These are phyloP conservation scores for Lactarius indigo DNA, from an alignment of 768 basidiomycete genomes.

Conservation along the genomic window DNA sequence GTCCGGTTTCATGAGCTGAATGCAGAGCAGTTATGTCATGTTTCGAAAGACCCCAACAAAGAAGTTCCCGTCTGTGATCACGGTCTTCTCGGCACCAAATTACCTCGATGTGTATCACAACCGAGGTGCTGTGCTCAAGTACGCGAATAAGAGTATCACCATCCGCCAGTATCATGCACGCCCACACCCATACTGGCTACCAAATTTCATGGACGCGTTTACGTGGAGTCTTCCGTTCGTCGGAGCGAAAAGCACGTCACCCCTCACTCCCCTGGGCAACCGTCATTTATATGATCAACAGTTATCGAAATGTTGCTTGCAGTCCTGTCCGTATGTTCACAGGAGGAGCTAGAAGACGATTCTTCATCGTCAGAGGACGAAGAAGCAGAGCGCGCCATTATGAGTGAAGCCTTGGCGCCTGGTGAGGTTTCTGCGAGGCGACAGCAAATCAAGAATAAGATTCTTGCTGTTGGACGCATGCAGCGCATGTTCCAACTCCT, in stretches of 20 bases:
- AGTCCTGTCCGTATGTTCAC: constrained; percentile 91
- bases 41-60: constrained; percentile 92
- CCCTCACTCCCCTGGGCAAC: background rate
- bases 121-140: constrained; percentile 94
- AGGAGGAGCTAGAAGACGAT: constrained; percentile 90
- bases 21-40: constrained; percentile 72
- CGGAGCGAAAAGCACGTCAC: constrained; percentile 85
- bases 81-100: constrained; percentile 96
- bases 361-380: constrained; percentile 43
- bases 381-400: constrained; percentile 27
- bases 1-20: background rate
- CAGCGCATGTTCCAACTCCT: constrained; percentile 85
- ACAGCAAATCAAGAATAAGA: constrained; percentile 89
- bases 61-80: constrained; percentile 95
- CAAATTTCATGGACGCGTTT: constrained; percentile 99
- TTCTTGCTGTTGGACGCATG: constrained; percentile 88
- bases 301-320: constrained; percentile 99
- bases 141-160: constrained; percentile 94
- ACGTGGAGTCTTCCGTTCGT: constrained; percentile 99
- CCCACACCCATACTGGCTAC: constrained; percentile 89
- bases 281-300: constrained; percentile 31
- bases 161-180: constrained; percentile 56
- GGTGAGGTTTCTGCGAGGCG: constrained; percentile 50
- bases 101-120: constrained; percentile 97
- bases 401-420: constrained; percentile 31